Evolutionary conservation across 2,329 filamentous ascomycete species (phyloP), one percentile per base, ranked within the genome.

Genomic region (Pseudofabraea citricarpa): DNA sequence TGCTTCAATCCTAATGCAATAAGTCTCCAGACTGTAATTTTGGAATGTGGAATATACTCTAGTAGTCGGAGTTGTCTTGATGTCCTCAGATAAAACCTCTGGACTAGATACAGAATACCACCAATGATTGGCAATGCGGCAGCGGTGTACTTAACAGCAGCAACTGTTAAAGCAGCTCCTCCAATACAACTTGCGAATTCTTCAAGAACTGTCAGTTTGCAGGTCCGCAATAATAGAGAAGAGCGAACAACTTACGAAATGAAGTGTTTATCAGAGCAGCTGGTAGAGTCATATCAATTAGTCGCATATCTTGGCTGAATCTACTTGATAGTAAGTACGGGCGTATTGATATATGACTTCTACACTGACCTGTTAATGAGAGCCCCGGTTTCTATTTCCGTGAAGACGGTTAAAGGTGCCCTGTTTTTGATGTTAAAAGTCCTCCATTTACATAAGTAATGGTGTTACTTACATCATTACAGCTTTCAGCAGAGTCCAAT

Each of bases 21-120:
- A 27, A 27, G 24, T 8, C n/a, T n/a, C n/a, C n/a, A n/a, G n/a
- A n/a, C n/a, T n/a, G n/a, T n/a, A n/a, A n/a, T n/a, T n/a, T n/a
- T n/a, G n/a, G n/a, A n/a, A n/a, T n/a, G n/a, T n/a, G n/a, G n/a
- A n/a, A 6, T 18, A 12, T 36, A 56, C 32, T 74, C 70, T 42
- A 73, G 54, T 27, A 69, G 61, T 41, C 71, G 66, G 8, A 74
- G 50, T 47, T 73, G 71, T 2, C 71, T 65, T 4, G 69, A 72
- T 4, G 71, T 74, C 6, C 68, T 62, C 6, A 74, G 3, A 67
- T 58, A 74, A 41, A 68, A 59, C 36, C 66, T 68, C 44, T 71
- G 69, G 35, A 55, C 32, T 20, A 47, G 22, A 43, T 71, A 81
- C 1, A 81, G 47, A 1, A 71, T 47, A 0, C 54, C 59, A 7